phyloP scores from a whole-genome alignment of 192 early-diverging fungal genomes.

The Coemansia sp. region DNA sequence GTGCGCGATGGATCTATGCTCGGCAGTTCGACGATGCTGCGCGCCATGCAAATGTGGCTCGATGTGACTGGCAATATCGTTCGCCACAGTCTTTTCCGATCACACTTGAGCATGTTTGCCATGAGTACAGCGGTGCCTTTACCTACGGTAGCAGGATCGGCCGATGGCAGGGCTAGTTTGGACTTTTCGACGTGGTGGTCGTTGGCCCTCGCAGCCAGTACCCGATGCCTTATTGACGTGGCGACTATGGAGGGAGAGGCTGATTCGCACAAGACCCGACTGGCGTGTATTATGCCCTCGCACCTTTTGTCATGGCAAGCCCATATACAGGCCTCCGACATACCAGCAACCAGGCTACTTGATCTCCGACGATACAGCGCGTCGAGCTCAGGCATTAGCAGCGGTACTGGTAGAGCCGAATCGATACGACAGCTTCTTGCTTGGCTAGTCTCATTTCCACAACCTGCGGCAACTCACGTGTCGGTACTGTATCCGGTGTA shows the following conservation, averaged over 20 bases:
- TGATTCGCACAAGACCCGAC: not conserved
- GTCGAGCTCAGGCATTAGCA: not conserved
- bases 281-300: slow-evolving; percentile 26
- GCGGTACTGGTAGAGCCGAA: not conserved
- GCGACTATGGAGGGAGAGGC: not conserved
- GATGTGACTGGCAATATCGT: slow-evolving; percentile 36
- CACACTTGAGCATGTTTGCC: slow-evolving; percentile 5
- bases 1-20: slow-evolving; percentile 10
- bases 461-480: not conserved
- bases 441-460: slow-evolving; percentile 14
- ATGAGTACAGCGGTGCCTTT: not conserved
- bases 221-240: slow-evolving; percentile 15
- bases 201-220: slow-evolving; percentile 28
- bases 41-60: slow-evolving; percentile 41
- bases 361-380: not conserved
- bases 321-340: slow-evolving; percentile 18
- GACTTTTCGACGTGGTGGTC: slow-evolving; percentile 34
- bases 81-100: slow-evolving; percentile 40
- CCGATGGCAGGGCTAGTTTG: not conserved
- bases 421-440: slow-evolving; percentile 1
- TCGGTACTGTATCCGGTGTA: slow-evolving; percentile 26
- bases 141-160: not conserved
- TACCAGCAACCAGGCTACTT: not conserved
- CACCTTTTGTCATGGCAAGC: slow-evolving; percentile 39
- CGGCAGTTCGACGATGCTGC: slow-evolving; percentile 10